Percentiles rank a stretch among this genome's conserved stretches.
Conservation (phyloP, 139 green algal genomes). For the Chlamydomonas sp. region DNA sequence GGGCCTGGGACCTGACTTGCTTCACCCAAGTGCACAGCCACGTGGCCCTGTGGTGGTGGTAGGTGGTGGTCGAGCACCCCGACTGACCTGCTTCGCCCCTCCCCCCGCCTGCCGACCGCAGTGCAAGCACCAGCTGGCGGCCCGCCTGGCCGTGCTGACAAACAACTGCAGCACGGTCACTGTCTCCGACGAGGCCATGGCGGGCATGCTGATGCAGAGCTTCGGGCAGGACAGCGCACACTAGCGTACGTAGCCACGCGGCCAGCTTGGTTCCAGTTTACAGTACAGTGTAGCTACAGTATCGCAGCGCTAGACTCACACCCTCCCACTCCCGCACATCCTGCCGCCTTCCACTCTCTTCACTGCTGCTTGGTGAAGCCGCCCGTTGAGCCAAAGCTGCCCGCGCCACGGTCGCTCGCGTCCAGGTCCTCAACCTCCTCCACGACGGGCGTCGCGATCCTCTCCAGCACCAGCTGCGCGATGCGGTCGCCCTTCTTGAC, state of each 20-base stretch:
- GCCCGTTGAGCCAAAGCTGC: constrained; percentile 93
- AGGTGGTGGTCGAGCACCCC: too few species aligned
- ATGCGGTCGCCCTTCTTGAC: constrained; percentile 81
- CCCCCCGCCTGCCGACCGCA: constrained; percentile 21
- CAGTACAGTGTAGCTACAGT: too few species aligned
- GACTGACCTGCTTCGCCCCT: neutral
- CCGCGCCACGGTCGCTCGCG: constrained; percentile 74
- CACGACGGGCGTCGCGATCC: constrained; percentile 89
- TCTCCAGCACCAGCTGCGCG: constrained; percentile 94
- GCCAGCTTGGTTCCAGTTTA: too few species aligned
- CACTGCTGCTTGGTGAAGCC: too few species aligned
- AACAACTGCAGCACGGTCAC: constrained; percentile 9
- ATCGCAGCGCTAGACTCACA: too few species aligned
- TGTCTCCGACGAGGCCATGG: constrained; percentile 35
- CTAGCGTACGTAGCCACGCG: too few species aligned
- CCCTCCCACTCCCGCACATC: too few species aligned
- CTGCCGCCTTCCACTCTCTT: too few species aligned
- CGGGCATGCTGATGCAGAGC: constrained; percentile 36
- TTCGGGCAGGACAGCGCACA: too few species aligned
- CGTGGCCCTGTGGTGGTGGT: too few species aligned
- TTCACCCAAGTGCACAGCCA: too few species aligned
- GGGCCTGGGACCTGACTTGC: too few species aligned
- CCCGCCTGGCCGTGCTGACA: constrained; percentile 42
- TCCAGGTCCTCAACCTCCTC: constrained; percentile 86
- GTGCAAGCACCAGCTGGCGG: constrained; percentile 88